Evolutionary conservation across 2,329 filamentous ascomycete species (phyloP), one percentile per base, ranked within the genome.

Genomic region (Capronia coronata): DNA sequence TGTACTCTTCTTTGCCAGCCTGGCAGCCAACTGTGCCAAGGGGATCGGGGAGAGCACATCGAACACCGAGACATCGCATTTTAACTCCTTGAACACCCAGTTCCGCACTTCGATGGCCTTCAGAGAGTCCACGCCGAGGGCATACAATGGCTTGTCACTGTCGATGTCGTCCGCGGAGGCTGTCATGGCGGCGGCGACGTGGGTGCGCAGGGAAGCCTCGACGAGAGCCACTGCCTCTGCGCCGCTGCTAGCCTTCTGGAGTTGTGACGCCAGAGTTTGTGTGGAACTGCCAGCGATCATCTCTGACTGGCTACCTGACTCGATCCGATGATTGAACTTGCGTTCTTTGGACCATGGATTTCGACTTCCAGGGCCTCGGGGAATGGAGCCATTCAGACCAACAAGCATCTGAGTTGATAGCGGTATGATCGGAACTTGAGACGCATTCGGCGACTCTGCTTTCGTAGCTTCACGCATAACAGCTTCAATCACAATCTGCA

Each of bases 51-150:
- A 55, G 16, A 65, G 43, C 25, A 65, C 58, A 23, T 64, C 63
- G 18, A 65, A 50, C 2, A 65, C 55, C 48, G 63, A 58, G 34
- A 65, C 55, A 48, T 63, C 63, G 14, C 60, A 60, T 54, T 66
- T 60, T 29, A 61, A 32, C 44, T 63, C 57, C 7, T 58, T 51
- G 1, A 54, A 48, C 42, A 61, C 56, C 62, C 63, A 65, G 21
- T 57, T 59, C 13, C 59, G 55, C 9, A 66, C 43, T 44, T 66
- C 63, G 18, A 65, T 59, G 1, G 60, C 61, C 30, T 62, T 57
- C 10, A 66, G 54, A 1, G 63, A 65, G 41, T 66, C 64, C 34
- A 64, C 54, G 54, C 59, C 43, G 51, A 44, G 64, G 3, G 43
- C 22, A 25, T 48, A 34, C 16, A 65, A 35, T 1, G 59, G 49